These are phyloP conservation scores for Handroanthus guayacan DNA, from an alignment of 257 asterid genomes.

Conservation along the genomic window DNA sequence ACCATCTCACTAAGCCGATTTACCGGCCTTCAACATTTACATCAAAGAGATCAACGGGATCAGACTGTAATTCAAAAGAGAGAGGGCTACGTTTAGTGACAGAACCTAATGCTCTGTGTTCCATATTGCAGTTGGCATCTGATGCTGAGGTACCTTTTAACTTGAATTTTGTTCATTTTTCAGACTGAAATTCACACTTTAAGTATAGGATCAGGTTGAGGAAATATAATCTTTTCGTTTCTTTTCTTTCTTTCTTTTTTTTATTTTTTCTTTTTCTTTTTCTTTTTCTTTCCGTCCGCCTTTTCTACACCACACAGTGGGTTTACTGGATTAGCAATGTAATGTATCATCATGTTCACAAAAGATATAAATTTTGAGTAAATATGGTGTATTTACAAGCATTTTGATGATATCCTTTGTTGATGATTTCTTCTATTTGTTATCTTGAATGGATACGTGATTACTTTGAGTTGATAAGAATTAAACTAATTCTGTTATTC, in stretches of 20 bases:
- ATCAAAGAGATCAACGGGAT: slow-evolving; percentile 45
- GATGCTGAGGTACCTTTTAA: slow-evolving; percentile 76
- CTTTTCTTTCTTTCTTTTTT: no score
- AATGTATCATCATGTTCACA: slow-evolving; percentile 3
- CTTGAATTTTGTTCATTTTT: slow-evolving; percentile 21
- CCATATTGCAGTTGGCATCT: slow-evolving; percentile 77
- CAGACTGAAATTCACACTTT: neutral
- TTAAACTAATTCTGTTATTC: neutral
- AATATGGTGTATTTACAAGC: slow-evolving; percentile 16
- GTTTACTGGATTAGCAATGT: slow-evolving; percentile 29
- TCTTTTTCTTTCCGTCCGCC: no score
- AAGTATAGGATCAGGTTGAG: slow-evolving; percentile 5
- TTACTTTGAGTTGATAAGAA: slow-evolving; percentile 21
- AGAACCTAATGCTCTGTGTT: slow-evolving; percentile 68
- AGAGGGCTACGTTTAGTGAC: slow-evolving; percentile 80
- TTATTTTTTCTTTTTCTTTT: no score
- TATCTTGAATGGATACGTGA: slow-evolving; percentile 13
- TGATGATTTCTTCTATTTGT: slow-evolving; percentile 27
- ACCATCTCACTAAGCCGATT: slow-evolving; percentile 80
- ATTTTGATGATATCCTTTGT: slow-evolving; percentile 4
- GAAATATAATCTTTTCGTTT: neutral
- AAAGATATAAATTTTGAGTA: slow-evolving; percentile 29
- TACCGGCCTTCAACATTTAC: slow-evolving; percentile 54
- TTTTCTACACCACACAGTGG: slow-evolving; percentile 26
- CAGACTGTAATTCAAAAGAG: slow-evolving; percentile 50